Conservation (phyloP, 768 basidiomycete species). For the Phylloporus arenicola region DNA sequence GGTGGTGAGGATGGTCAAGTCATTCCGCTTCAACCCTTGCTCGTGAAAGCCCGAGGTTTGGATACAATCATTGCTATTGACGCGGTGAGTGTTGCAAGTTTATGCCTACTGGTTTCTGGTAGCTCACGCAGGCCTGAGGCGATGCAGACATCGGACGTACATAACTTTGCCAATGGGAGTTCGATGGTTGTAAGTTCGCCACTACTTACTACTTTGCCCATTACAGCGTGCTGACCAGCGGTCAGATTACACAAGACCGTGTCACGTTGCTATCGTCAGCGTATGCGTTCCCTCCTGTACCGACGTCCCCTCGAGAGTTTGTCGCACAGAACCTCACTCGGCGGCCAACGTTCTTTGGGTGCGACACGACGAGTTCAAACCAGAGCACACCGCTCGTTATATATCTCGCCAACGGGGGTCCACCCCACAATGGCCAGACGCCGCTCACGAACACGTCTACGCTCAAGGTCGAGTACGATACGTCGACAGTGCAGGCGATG, state of each 20-base stretch:
- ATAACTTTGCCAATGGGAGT: constrained; percentile 21
- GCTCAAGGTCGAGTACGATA: constrained; percentile 32
- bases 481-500: constrained; percentile 37
- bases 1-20: constrained; percentile 41
- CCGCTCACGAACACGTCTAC: constrained; percentile 42
- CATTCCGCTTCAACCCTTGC: constrained; percentile 46
- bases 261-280: constrained; percentile 29
- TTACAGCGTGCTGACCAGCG: background rate
- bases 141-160: constrained; percentile 11
- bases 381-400: constrained; percentile 43
- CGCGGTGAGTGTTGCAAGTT: constrained; percentile 19
- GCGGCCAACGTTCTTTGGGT: constrained; percentile 46
- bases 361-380: constrained; percentile 25
- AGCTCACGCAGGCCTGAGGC: background rate
- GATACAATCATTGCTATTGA: constrained; percentile 52
- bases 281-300: constrained; percentile 32
- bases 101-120: background rate
- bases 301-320: constrained; percentile 26
- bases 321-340: constrained; percentile 32
- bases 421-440: constrained; percentile 34
- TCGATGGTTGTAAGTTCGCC: constrained; percentile 22
- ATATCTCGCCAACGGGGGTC: constrained; percentile 54
- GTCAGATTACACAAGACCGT: constrained; percentile 35
- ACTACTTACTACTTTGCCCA: background rate
- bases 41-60: constrained; percentile 40